A percentile compares a stretch with the other conserved stretches of the same genome.
Conservation (phyloP, 768 basidiomycete species). For the Lepiota subincarnata region DNA sequence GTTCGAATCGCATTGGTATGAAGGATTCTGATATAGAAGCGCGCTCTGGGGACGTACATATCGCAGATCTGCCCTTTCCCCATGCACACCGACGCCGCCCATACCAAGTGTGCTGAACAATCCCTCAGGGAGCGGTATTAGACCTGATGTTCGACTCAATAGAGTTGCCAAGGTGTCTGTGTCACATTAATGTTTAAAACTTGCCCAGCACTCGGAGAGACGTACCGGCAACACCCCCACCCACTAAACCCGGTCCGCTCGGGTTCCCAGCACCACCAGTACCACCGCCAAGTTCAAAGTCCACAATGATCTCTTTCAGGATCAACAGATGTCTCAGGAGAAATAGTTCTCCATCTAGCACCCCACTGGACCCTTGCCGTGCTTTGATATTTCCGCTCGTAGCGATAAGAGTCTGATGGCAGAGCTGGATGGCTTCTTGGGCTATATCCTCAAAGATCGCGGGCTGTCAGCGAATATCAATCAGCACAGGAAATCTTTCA, state of each 20-base stretch:
- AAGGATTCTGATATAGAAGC: not conserved
- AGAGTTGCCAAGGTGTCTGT: slow-evolving; percentile 56
- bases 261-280: slow-evolving; percentile 1
- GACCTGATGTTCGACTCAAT: slow-evolving; percentile 54
- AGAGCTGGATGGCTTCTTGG: slow-evolving; percentile 83
- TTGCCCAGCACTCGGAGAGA: not conserved
- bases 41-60: slow-evolving; percentile 40
- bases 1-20: not conserved
- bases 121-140: slow-evolving; percentile 52
- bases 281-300: slow-evolving; percentile 55
- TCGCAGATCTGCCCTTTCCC: slow-evolving; percentile 61
- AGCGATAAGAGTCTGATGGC: slow-evolving; percentile 72
- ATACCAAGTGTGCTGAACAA: slow-evolving; percentile 70
- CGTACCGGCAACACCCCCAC: slow-evolving; percentile 8
- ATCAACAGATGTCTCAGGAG: slow-evolving; percentile 87
- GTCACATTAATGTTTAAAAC: too few relatives aligned
- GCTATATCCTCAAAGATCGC: slow-evolving; percentile 96
- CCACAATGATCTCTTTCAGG: slow-evolving; percentile 80
- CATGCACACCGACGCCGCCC: slow-evolving; percentile 45
- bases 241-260: slow-evolving; percentile 10
- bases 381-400: slow-evolving; percentile 63
- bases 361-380: slow-evolving; percentile 43
- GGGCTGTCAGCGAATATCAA: slow-evolving; percentile 45
- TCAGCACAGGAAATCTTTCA: not conserved
- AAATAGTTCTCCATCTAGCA: slow-evolving; percentile 79